Base-by-base conservation (phyloP, 371 early-diverging fungal species). In the Saksenaea vasiformis region DNA sequence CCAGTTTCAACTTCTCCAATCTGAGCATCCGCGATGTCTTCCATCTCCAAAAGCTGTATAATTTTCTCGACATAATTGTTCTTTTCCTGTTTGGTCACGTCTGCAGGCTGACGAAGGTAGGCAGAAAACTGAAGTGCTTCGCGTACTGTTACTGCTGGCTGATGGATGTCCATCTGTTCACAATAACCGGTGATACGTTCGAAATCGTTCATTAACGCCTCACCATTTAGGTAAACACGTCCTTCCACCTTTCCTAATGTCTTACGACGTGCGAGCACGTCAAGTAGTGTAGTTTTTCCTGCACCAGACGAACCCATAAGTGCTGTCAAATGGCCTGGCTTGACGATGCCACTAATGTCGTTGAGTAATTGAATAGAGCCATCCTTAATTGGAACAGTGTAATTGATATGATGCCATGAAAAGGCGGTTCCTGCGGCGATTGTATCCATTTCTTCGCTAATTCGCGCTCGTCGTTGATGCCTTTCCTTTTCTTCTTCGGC, bases 241-340 rank as follows among this genome's bases (percentile, higher is more conserved):
- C 93, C 93, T 1, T 86, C 78, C n/a, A 90, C 76, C 9, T 77
- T 85, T n/a, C 92, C 92, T 43, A 84, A 81, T 26, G 87, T 90
- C 79, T 90, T 90, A 65, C 91, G 87, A 66, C 83, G 83, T 27
- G 91, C 87, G 24, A 90, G 71, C 0, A 92, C 80, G 74, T 95
- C 94, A 62, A 93, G 69, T 1, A 94, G 76, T 3, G 94, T 91
- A 0, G 93, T 90, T 74, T 95, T 95, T 51, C 95, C 95, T 26
- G 91, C 87, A 61, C 93, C 93, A 17, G 88, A 87, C 7, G 89
- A 80, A 24, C 93, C 93, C 88, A 94, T 87, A 19, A 94, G 70
- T 8, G 93, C 95, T 2, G 86, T 85, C 73, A 90, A 76, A 26
- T 83, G 81, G 43, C 91, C 91, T 1, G 89, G 87, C 62, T 82